Evolutionary conservation across 192 early-diverging fungal genomes (phyloP), one percentile per base, ranked within the genome.

Genomic region (Bifiguratus adelaidae): DNA sequence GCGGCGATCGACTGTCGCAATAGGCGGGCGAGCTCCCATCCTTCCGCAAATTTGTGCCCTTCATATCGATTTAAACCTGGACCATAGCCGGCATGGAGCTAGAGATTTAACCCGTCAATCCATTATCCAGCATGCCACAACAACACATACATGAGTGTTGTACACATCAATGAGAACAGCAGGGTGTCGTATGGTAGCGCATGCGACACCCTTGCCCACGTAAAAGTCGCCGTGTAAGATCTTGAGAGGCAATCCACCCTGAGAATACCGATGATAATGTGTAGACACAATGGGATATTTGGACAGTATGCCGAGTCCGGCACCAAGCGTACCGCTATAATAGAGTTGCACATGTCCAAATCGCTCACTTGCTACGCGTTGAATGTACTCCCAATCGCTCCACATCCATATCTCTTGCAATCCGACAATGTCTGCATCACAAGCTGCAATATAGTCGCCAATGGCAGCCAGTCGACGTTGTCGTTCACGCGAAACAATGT

Each of bases 21-120:
- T 28, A 67, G 38, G 5, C 58, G 61, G 1, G 61, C 46, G 28
- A 72, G 44, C 25, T 78, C 71, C 75, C 71, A 78, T 6, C 57
- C 70, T 53, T 78, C 63, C 3, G 69, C 59, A 4, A 74, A 50
- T 21, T 71, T 61, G 46, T 66, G 67, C 0, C 59, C 72, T 12
- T 65, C 33, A 37, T 78, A 74, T 11, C 60, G 53, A 40, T 74
- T 67, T 3, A 47, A 48, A n/a, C 47, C 48, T 19, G 55, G 40
- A 19, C 63, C 68, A 40, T 78, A 78, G 34, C 69, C 64, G 2
- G 75, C 75, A 34, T 78, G 75, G 16, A 71, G 43, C 75, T 78
- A 55, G 22, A 5, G 30, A 15, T 7, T 29, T 6, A 29, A 26
- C 29, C 21, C 8, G 16, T 26, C 9, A 21, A 56, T 4, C 13